Percentiles rank a stretch among this genome's conserved stretches.
These are phyloP conservation scores for Mycena vulgaris DNA, from an alignment of 768 basidiomycete genomes.

Conservation along the genomic window DNA sequence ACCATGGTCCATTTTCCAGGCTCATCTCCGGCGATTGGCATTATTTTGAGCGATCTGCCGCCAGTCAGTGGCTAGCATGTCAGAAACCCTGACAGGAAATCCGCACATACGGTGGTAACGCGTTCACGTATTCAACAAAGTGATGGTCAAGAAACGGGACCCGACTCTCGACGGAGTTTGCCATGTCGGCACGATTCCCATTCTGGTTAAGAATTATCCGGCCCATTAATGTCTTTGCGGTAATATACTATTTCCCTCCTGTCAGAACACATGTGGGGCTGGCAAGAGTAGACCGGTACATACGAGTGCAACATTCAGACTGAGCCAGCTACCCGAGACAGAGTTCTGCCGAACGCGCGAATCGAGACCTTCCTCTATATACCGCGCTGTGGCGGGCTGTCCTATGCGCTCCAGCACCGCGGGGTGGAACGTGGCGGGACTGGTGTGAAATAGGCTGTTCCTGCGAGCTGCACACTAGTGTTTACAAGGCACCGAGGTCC, in stretches of 20 bases:
- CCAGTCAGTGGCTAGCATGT: background rate
- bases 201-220: constrained; percentile 7
- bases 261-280: background rate
- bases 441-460: too few species aligned
- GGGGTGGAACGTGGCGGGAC: background rate
- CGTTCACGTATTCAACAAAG: too few species aligned
- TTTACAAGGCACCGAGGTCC: too few species aligned
- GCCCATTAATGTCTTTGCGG: constrained; percentile 12
- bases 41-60: constrained; percentile 25
- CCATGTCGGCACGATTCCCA: constrained; percentile 31
- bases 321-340: constrained; percentile 27
- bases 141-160: constrained; percentile 36
- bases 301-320: constrained; percentile 28
- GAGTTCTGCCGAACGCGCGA: constrained; percentile 11
- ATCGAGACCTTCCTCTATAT: constrained; percentile 24
- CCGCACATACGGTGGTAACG: too few species aligned
- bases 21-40: background rate
- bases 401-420: constrained; percentile 1
- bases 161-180: constrained; percentile 32
- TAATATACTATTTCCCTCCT: constrained; percentile 11
- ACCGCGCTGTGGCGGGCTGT: background rate
- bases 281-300: background rate
- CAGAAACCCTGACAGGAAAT: background rate
- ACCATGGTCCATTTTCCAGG: constrained; percentile 24
- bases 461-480: too few species aligned